Percentiles rank a stretch among this genome's conserved stretches.
Evolutionary conservation across 169 alveolate species (phyloP).

Genomic region (Plasmodium adleri): DNA sequence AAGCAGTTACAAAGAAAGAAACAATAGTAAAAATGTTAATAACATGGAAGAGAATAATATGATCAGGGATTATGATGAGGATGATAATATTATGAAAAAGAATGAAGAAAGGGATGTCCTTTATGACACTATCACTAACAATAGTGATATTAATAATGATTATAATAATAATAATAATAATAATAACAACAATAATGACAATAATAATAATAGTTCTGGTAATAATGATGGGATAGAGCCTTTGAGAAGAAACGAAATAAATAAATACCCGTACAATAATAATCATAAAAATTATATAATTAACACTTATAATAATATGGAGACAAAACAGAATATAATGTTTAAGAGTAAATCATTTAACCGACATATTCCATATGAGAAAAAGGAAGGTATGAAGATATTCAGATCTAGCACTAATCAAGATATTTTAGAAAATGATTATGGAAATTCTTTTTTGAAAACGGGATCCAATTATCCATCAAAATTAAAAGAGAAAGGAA

Average conservation of each 20-base stretch:
- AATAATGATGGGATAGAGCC: background rate
- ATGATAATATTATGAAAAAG: background rate
- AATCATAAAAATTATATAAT: background rate
- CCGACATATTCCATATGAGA: conserved; percentile 33
- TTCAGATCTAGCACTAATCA: conserved; percentile 13
- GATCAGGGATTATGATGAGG: background rate
- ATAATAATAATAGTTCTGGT: background rate
- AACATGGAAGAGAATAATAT: background rate
- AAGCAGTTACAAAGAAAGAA: background rate
- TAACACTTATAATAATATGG: conserved; percentile 4
- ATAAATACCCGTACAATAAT: background rate
- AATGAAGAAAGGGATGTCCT: background rate
- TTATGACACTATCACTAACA: background rate
- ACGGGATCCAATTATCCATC: conserved; percentile 13
- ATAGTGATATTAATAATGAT: conserved; percentile 3
- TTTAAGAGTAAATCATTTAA: conserved; percentile 64
- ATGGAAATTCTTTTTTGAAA: conserved; percentile 11
- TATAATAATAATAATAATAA: background rate
- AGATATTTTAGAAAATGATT: conserved; percentile 25
- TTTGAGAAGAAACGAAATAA: background rate
- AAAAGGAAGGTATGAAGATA: conserved; percentile 9
- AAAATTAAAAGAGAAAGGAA: conserved; percentile 42
- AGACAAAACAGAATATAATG: conserved; percentile 11
- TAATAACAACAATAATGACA: background rate
- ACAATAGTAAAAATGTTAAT: background rate